Evolutionary conservation across 768 basidiomycete species (phyloP).

Genomic region (Hortiboletus campestris): DNA sequence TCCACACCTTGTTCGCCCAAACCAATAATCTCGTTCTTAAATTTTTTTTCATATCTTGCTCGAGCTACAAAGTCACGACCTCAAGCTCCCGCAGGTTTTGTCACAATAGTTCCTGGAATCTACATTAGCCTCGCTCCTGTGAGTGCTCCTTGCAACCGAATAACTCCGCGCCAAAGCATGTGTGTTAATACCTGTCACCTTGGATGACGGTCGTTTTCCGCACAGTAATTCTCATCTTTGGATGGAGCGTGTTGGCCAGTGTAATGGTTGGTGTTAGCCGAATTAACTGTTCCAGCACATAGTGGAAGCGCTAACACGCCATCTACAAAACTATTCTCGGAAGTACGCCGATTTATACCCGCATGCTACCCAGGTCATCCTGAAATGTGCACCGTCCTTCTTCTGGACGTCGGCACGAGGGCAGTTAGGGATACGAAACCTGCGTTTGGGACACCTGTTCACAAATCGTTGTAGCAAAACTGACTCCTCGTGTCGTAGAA

Average conservation of each 20-base stretch:
- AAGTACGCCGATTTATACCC: constrained; percentile 28
- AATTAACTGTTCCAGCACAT: not conserved
- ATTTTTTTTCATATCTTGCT: not conserved
- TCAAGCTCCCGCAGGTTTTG: constrained; percentile 15
- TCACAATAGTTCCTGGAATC: constrained; percentile 13
- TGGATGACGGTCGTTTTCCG: not conserved
- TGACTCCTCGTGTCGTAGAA: constrained; percentile 23
- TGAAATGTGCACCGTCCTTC: constrained; percentile 22
- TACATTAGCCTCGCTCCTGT: constrained; percentile 10
- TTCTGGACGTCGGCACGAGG: constrained; percentile 14
- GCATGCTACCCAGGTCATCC: constrained; percentile 25
- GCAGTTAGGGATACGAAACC: constrained; percentile 9
- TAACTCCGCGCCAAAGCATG: constrained; percentile 23
- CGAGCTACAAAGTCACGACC: constrained; percentile 8
- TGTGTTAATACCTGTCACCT: not conserved
- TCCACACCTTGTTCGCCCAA: no score
- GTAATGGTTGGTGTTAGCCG: not conserved
- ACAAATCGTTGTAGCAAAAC: constrained; percentile 10
- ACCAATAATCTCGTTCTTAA: no score
- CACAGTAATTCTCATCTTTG: constrained; percentile 31
- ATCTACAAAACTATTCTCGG: constrained; percentile 24
- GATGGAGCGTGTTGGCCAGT: constrained; percentile 24
- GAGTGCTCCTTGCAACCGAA: not conserved
- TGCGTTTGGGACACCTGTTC: not conserved
- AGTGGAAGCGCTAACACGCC: constrained; percentile 29